Percentiles rank a stretch among this genome's conserved stretches.
Evolutionary conservation across 2,329 filamentous ascomycete genomes (phyloP).

Genomic region (Scedosporium boydii): DNA sequence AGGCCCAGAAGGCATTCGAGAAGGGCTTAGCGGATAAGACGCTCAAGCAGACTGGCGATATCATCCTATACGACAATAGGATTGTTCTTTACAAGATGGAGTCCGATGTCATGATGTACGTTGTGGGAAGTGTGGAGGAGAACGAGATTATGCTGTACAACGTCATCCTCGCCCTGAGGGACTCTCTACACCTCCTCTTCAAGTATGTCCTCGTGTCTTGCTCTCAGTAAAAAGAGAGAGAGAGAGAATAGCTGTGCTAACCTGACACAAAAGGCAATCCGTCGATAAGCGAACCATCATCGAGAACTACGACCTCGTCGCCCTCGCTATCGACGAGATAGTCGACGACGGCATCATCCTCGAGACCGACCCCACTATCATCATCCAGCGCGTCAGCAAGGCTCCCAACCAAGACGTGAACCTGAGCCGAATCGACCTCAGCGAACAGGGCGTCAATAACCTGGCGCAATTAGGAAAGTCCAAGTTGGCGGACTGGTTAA

Average conservation of each 20-base stretch:
- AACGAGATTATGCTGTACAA: slow-evolving; percentile 97
- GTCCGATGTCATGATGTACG: slow-evolving; percentile 92
- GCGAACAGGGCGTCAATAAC: slow-evolving; percentile 91
- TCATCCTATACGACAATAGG: slow-evolving; percentile 94
- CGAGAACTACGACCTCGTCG: slow-evolving; percentile 96
- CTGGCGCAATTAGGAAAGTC: slow-evolving; percentile 88
- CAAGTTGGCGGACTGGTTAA: slow-evolving; percentile 82
- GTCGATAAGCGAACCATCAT: slow-evolving; percentile 96
- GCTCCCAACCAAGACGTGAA: slow-evolving; percentile 86
- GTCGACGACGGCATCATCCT: slow-evolving; percentile 93
- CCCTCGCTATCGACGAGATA: slow-evolving; percentile 89
- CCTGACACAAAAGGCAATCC: slow-evolving; percentile 57
- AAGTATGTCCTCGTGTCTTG: slow-evolving; percentile 50
- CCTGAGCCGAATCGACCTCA: slow-evolving; percentile 88
- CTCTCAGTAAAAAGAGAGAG: neutral
- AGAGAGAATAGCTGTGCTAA: slow-evolving; percentile 6
- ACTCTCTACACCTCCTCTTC: slow-evolving; percentile 81
- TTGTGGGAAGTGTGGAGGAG: slow-evolving; percentile 84
- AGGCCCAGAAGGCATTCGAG: slow-evolving; percentile 93
- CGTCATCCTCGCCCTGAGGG: slow-evolving; percentile 81
- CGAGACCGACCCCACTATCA: slow-evolving; percentile 91
- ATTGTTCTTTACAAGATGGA: slow-evolving; percentile 98
- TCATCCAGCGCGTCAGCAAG: slow-evolving; percentile 84
- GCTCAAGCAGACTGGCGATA: slow-evolving; percentile 87
- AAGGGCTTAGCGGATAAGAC: slow-evolving; percentile 95